Conservation (phyloP, 2,329 filamentous ascomycete genomes). For the Herpotrichia juniperi region DNA sequence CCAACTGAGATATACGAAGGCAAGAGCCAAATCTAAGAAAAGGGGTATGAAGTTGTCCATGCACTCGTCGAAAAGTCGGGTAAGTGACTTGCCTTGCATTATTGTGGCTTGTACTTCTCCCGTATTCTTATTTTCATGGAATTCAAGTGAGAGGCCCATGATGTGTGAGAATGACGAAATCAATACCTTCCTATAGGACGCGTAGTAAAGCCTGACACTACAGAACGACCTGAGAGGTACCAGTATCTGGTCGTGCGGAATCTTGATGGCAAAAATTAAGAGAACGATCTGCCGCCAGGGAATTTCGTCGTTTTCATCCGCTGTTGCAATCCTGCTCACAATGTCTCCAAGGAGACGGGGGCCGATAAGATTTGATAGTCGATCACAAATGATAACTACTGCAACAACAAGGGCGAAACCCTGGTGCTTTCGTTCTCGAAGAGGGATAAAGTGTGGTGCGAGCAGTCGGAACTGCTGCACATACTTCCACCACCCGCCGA, state of each 20-base stretch:
- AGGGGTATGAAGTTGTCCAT: slow-evolving; percentile 64
- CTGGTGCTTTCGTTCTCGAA: slow-evolving; percentile 67
- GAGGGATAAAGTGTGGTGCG: slow-evolving; percentile 77
- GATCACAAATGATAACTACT: slow-evolving; percentile 68
- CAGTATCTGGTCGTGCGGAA: slow-evolving; percentile 29
- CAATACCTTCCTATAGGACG: slow-evolving; percentile 64
- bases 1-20: slow-evolving; percentile 62
- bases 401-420: slow-evolving; percentile 68
- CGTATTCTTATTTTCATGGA: slow-evolving; percentile 67
- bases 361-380: slow-evolving; percentile 73
- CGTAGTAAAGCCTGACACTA: slow-evolving; percentile 58
- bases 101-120: slow-evolving; percentile 67
- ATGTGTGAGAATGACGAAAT: slow-evolving; percentile 55
- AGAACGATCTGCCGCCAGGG: slow-evolving; percentile 60
- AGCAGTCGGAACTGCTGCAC: slow-evolving; percentile 73
- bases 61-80: slow-evolving; percentile 61
- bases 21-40: slow-evolving; percentile 65
- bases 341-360: slow-evolving; percentile 78
- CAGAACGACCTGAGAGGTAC: slow-evolving; percentile 53
- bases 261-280: slow-evolving; percentile 50
- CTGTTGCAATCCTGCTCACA: slow-evolving; percentile 65
- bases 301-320: slow-evolving; percentile 50
- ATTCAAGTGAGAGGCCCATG: slow-evolving; percentile 70
- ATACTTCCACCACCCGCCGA: slow-evolving; percentile 77
- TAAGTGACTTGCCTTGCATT: slow-evolving; percentile 63